These are phyloP conservation scores for Boletus sp. DNA, from an alignment of 1,284 basidiomycete species.

Conservation along the genomic window DNA sequence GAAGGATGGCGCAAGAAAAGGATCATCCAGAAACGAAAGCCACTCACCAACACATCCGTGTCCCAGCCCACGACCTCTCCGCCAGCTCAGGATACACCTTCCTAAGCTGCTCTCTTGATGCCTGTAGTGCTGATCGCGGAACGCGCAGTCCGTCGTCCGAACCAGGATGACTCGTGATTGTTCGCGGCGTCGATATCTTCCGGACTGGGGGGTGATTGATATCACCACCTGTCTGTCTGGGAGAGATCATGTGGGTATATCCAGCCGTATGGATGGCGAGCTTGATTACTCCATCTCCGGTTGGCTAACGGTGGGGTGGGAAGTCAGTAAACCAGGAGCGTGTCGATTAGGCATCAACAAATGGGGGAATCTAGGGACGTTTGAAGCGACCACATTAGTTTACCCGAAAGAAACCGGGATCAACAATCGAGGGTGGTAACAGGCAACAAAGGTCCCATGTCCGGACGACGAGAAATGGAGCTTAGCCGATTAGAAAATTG, in stretches of 20 bases:
- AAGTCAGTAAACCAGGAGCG: not conserved
- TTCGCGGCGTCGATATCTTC: constrained; percentile 65
- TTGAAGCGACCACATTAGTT: not conserved
- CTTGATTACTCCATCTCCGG: constrained; percentile 67
- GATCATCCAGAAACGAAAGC: not conserved
- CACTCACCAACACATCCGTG: constrained; percentile 80
- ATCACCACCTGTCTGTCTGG: constrained; percentile 1
- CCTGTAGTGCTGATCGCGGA: constrained; percentile 51
- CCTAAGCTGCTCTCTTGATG: constrained; percentile 53
- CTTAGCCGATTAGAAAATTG: not conserved
- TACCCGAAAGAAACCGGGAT: not conserved
- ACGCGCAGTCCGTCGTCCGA: constrained; percentile 54
- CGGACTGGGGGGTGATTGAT: constrained; percentile 11
- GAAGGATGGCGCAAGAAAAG: not conserved
- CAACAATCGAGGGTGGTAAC: not conserved
- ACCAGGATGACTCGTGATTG: constrained; percentile 52
- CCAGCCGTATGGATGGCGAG: constrained; percentile 71
- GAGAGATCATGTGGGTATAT: constrained; percentile 47
- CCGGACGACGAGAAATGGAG: not conserved
- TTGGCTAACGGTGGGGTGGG: constrained; percentile 54
- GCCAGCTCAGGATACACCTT: constrained; percentile 72
- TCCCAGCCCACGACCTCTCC: constrained; percentile 61
- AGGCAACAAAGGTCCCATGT: not conserved
- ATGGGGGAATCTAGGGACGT: not conserved
- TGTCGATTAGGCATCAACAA: not conserved